phyloP scores from a whole-genome alignment of 768 basidiomycete genomes.

The Lactifluus echinatus region DNA sequence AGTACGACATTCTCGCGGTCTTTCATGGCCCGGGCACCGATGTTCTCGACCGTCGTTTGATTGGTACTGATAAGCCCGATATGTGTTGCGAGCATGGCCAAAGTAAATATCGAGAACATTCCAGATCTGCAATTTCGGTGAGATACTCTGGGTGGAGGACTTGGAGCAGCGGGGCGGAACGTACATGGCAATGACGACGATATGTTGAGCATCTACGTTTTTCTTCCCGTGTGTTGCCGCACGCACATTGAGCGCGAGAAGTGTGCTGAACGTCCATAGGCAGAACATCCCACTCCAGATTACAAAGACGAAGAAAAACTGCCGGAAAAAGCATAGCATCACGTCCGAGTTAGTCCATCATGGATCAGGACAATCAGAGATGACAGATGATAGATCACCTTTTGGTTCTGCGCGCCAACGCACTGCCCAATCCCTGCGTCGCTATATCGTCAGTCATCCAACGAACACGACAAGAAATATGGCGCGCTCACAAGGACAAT shows the following conservation, averaged over 20 bases:
- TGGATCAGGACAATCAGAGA: not conserved
- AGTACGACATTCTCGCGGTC: conserved; percentile 54
- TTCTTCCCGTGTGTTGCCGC: conserved; percentile 21
- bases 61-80: conserved; percentile 50
- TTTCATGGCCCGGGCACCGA: conserved; percentile 46
- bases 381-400: conserved; percentile 36
- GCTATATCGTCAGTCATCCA: not conserved
- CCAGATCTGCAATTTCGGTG: conserved; percentile 39
- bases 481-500: conserved; percentile 67
- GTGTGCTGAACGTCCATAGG: conserved; percentile 52
- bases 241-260: conserved; percentile 45
- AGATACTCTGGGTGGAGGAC: not conserved
- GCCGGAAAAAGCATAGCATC: not conserved
- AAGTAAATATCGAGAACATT: conserved; percentile 66
- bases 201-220: conserved; percentile 53
- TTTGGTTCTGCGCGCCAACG: conserved; percentile 87
- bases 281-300: conserved; percentile 53
- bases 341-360: not conserved
- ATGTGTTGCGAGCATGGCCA: conserved; percentile 49
- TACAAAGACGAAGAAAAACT: conserved; percentile 84
- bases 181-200: conserved; percentile 68
- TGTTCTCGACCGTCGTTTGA: conserved; percentile 76
- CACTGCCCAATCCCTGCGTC: conserved; percentile 83
- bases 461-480: not conserved
- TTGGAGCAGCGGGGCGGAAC: conserved; percentile 26